phyloP scores from a whole-genome alignment of 2,329 filamentous ascomycete genomes.

The Apiospora hydei region DNA sequence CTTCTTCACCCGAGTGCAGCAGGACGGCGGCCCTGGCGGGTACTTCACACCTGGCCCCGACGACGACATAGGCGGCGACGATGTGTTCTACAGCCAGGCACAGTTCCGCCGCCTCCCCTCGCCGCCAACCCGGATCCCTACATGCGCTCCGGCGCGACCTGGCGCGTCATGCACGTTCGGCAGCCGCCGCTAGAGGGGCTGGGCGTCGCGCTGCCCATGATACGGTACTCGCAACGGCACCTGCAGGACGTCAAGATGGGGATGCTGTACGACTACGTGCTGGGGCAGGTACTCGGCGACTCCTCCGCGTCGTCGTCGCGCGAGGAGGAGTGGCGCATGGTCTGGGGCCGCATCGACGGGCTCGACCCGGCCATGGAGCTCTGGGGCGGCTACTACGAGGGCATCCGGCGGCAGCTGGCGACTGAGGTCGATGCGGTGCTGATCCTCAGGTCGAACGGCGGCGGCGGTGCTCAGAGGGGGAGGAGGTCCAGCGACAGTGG shows the following conservation, averaged over 20 bases:
- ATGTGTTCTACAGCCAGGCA: conserved; percentile 12
- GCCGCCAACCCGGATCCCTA: conserved; percentile 10
- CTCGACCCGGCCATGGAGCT: background rate
- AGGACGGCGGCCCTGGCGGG: background rate
- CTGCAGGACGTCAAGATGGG: conserved; percentile 23
- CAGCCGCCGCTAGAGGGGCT: conserved; percentile 24
- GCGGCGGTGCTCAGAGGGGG: too few relatives aligned
- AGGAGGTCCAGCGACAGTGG: too few relatives aligned
- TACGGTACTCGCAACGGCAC: conserved; percentile 8
- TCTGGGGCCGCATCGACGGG: conserved; percentile 18
- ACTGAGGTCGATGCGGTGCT: conserved; percentile 22
- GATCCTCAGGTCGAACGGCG: background rate
- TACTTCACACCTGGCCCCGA: too few relatives aligned
- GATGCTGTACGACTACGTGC: conserved; percentile 26
- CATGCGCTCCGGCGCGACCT: conserved; percentile 24
- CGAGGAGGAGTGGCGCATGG: conserved; percentile 15
- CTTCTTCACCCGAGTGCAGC: conserved; percentile 22
- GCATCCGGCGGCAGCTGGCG: conserved; percentile 9
- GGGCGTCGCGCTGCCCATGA: conserved; percentile 24
- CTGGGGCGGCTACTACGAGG: conserved; percentile 14
- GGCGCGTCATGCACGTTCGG: conserved; percentile 27
- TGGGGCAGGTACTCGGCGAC: background rate
- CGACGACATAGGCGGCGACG: background rate
- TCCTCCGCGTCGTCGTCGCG: too few relatives aligned
- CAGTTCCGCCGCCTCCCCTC: conserved; percentile 22